Base-by-base conservation (phyloP, 148 eudicot genomes). In the Bassia scoparia region DNA sequence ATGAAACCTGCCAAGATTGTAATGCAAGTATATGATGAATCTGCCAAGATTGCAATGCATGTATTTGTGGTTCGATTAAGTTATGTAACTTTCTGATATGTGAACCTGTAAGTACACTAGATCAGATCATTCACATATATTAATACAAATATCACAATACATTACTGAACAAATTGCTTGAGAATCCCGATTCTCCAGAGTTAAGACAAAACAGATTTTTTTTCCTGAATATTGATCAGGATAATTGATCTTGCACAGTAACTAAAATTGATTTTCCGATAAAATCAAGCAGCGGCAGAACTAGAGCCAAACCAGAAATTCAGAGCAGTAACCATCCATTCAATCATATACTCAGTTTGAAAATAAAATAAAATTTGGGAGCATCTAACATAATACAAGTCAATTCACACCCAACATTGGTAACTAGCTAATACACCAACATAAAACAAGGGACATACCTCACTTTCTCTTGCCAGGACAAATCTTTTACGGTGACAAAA, bases 401-500 rank as follows among this genome's bases (percentile, higher is more conserved):
- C 33, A 58, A 41, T n/a, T 14, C 1, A 21, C 50, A 56, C 29
- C 58, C 12, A 26, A 34, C 3, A 27, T 37, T n/a, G n/a, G n/a
- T n/a, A n/a, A n/a, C n/a, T n/a, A n/a, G n/a, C n/a, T 9, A 16
- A 2, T 68, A 38, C 31, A 20, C 50, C 54, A 38, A 61, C 18
- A n/a, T 20, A 61, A 27, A 66, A 13, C 31, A 65, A 68, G 75
- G 66, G 80, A 43, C 85, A 80, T 81, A 90, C 99, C 92, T 95
- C 99, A 70, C 96, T 92, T 37, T 90, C 94, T 84, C 83, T 88
- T 58, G 94, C 96, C 29, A 76, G 63, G 71, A 88, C 87, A 66
- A 83, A n/a, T 74, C 76, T 93, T 83, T 26, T n/a, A 86, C 88
- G 69, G 99, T 92, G 81, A 92, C 88, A 82, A 95, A n/a, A 95